phyloP scores from a whole-genome alignment of 192 early-diverging fungal species.

The Mortierella antarctica region DNA sequence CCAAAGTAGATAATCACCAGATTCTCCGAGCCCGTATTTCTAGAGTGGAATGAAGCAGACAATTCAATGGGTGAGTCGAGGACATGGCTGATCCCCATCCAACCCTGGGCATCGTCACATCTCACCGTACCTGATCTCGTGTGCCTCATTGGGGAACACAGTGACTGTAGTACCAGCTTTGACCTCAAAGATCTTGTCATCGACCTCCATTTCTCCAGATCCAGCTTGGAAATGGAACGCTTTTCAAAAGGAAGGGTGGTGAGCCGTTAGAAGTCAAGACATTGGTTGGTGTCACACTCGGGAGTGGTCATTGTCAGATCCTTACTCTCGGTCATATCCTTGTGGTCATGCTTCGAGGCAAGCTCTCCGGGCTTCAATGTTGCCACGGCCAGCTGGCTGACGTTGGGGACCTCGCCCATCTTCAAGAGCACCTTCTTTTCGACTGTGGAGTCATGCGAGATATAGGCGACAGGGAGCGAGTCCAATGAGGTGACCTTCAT shows the following conservation, averaged over 20 bases:
- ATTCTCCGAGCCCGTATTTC: slow-evolving; percentile 46
- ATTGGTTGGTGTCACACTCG: neutral
- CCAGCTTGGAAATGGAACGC: slow-evolving; percentile 52
- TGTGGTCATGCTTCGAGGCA: slow-evolving; percentile 42
- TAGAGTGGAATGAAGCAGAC: neutral
- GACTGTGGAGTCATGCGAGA: slow-evolving; percentile 51
- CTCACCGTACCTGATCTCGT: slow-evolving; percentile 42
- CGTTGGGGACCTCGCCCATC: slow-evolving; percentile 49
- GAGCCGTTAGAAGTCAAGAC: neutral
- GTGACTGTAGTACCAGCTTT: slow-evolving; percentile 51
- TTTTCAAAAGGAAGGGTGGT: neutral
- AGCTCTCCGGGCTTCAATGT: slow-evolving; percentile 52
- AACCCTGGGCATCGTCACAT: too few relatives aligned
- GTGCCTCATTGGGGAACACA: slow-evolving; percentile 41
- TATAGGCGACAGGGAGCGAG: slow-evolving; percentile 39
- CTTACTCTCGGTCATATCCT: slow-evolving; percentile 57
- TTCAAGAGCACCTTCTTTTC: slow-evolving; percentile 53
- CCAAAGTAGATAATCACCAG: slow-evolving; percentile 54
- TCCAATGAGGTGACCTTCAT: slow-evolving; percentile 44
- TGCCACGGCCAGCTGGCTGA: slow-evolving; percentile 48
- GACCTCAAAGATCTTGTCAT: slow-evolving; percentile 44
- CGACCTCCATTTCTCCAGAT: slow-evolving; percentile 52
- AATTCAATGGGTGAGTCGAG: neutral
- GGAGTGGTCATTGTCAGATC: too few relatives aligned
- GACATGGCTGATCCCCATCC: neutral